Conservation (phyloP, 345 rosid species). For the Citrus sp. region DNA sequence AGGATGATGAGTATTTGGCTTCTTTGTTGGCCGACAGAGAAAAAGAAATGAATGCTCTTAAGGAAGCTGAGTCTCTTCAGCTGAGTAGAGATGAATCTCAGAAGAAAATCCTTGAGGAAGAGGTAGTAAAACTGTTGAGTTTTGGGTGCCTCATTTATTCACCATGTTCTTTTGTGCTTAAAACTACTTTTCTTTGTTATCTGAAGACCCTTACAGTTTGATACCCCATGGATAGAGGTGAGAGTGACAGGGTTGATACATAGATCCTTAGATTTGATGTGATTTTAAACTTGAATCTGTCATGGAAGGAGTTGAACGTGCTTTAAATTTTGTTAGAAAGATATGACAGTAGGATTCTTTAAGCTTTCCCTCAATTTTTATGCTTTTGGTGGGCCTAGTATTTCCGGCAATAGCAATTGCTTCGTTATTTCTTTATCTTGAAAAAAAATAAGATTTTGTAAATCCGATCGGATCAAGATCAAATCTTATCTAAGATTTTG, state of each 20-base stretch:
- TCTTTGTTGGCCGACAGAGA: constrained; percentile 40
- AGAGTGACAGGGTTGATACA: not conserved
- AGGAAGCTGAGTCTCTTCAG: constrained; percentile 27
- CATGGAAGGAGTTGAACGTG: not conserved
- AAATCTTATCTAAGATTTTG: not conserved
- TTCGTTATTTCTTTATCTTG: too few species aligned
- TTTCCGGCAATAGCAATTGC: too few species aligned
- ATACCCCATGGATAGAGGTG: not conserved
- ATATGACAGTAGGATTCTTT: not conserved
- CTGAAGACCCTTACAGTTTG: not conserved
- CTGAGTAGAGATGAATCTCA: constrained; percentile 23
- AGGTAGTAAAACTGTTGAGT: constrained; percentile 15
- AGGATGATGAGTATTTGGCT: constrained; percentile 45
- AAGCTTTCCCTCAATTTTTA: too few species aligned
- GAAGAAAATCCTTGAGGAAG: constrained; percentile 23
- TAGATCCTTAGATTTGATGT: not conserved
- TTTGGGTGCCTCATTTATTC: constrained; percentile 1
- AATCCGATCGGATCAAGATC: too few species aligned
- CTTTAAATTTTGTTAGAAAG: not conserved
- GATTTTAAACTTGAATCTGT: not conserved
- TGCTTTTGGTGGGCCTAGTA: too few species aligned
- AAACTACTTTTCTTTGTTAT: not conserved
- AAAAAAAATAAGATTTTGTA: too few species aligned
- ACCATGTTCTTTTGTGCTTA: constrained; percentile 1
- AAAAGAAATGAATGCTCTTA: constrained; percentile 30